Evolutionary conservation across 176 grass and related monocot species (phyloP).

Genomic region (Raddia guianensis): DNA sequence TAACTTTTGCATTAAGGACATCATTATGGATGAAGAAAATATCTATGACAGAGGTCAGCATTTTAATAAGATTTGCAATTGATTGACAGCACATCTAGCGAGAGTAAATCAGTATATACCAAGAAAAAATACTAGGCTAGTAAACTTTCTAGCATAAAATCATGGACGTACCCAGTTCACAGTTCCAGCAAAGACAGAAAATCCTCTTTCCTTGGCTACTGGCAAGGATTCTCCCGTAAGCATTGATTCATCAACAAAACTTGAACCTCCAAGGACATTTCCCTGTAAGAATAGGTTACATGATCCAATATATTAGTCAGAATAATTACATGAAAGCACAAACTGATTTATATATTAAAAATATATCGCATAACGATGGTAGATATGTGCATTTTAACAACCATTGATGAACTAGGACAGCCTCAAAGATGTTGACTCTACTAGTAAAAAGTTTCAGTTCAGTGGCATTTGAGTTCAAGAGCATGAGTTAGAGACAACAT

Average conservation of each 20-base stretch:
- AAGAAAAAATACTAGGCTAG: background rate
- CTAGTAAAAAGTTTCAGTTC: background rate
- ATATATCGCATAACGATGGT: background rate
- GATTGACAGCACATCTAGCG: background rate
- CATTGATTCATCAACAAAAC: conserved; percentile 98
- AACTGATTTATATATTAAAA: background rate
- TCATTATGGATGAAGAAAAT: conserved; percentile 6
- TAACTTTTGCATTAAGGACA: background rate
- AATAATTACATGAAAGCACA: conserved; percentile 6
- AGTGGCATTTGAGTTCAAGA: background rate
- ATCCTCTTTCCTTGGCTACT: conserved; percentile 81
- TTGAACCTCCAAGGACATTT: conserved; percentile 74
- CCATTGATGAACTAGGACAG: background rate
- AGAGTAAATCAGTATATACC: background rate
- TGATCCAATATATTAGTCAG: conserved; percentile 2
- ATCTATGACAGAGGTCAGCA: background rate
- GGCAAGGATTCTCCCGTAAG: conserved; percentile 98
- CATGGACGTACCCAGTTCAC: conserved; percentile 80
- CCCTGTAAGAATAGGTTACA: conserved; percentile 50
- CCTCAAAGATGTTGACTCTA: conserved; percentile 14
- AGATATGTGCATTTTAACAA: background rate
- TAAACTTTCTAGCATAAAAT: conserved; percentile 12
- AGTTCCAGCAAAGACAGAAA: conserved; percentile 90
- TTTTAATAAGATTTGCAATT: background rate
- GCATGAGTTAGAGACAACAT: background rate